Percentiles rank a stretch among this genome's conserved stretches.
Evolutionary conservation across 2,329 filamentous ascomycete genomes (phyloP).

Genomic region (Magnaporthiopsis poae): DNA sequence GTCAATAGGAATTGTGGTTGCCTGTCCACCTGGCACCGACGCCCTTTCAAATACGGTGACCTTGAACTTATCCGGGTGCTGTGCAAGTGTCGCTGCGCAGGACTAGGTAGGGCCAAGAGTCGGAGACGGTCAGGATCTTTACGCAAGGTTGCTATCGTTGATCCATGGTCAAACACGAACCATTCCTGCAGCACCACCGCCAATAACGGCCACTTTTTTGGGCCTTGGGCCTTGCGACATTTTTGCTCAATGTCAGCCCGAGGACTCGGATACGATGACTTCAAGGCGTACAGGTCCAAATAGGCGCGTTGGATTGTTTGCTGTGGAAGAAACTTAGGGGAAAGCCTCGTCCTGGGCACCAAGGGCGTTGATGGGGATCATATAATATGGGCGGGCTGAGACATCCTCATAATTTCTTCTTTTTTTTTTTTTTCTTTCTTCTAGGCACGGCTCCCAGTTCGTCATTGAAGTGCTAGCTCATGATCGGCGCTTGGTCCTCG

Average conservation of each 20-base stretch:
- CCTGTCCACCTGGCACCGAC: constrained; percentile 52
- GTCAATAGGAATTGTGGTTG: constrained; percentile 51
- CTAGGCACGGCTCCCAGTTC: no score
- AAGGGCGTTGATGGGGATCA: no score
- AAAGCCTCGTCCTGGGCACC: no score
- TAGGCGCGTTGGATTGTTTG: no score
- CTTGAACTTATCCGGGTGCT: constrained; percentile 50
- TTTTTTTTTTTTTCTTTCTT: no score
- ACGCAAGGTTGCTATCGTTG: not conserved
- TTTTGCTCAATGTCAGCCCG: not conserved
- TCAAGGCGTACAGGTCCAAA: no score
- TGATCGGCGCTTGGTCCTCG: no score
- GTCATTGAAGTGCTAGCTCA: no score
- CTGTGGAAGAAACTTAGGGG: no score
- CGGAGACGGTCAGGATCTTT: not conserved
- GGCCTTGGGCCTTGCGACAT: not conserved
- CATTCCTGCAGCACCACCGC: constrained; percentile 55
- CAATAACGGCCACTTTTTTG: constrained; percentile 49
- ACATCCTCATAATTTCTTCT: no score
- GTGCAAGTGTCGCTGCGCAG: constrained; percentile 28
- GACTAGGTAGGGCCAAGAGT: not conserved
- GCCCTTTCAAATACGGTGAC: constrained; percentile 48
- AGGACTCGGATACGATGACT: no score
- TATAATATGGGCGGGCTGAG: no score
- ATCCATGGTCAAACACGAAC: not conserved